phyloP scores from a whole-genome alignment of 352 stramenopile genomes.

The Globisporangium yorkense region DNA sequence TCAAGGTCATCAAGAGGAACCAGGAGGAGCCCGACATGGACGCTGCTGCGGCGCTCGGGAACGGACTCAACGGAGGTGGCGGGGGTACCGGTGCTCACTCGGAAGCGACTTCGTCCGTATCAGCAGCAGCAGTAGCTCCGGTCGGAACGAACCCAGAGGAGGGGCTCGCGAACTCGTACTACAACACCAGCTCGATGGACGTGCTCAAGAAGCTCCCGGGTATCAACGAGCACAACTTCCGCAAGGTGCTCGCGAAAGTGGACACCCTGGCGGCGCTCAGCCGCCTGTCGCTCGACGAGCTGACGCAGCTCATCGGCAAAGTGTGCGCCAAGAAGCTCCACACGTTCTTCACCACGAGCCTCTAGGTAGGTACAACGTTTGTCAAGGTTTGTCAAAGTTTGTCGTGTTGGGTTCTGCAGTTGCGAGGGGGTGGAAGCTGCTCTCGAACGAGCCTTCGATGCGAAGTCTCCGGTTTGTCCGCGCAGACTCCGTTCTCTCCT shows the following conservation, averaged over 20 bases:
- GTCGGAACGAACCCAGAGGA: constrained; percentile 45
- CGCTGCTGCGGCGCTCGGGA: constrained; percentile 56
- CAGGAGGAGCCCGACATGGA: constrained; percentile 84
- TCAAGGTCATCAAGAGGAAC: constrained; percentile 79
- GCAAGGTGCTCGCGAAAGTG: constrained; percentile 65
- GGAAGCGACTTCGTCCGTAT: neutral
- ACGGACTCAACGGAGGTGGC: constrained; percentile 12
- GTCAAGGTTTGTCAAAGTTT: neutral
- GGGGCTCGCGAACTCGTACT: constrained; percentile 40
- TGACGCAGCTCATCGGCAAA: constrained; percentile 69
- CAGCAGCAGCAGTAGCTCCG: constrained; percentile 22
- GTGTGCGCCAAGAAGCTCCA: constrained; percentile 71
- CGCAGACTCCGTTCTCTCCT: neutral
- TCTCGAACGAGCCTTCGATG: neutral
- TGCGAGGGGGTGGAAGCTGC: too few species aligned
- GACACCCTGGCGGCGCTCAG: constrained; percentile 76
- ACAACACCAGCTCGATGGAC: constrained; percentile 90
- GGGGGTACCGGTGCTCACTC: constrained; percentile 16
- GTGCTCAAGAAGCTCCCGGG: constrained; percentile 94
- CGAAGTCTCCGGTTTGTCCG: constrained; percentile 4
- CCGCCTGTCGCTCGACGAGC: constrained; percentile 45
- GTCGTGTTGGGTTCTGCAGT: neutral
- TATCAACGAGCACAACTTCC: constrained; percentile 93
- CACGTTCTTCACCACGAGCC: constrained; percentile 69
- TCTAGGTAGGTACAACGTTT: constrained; percentile 18